Conservation (phyloP, 768 basidiomycete species). For the Clitopilus hobsonii region DNA sequence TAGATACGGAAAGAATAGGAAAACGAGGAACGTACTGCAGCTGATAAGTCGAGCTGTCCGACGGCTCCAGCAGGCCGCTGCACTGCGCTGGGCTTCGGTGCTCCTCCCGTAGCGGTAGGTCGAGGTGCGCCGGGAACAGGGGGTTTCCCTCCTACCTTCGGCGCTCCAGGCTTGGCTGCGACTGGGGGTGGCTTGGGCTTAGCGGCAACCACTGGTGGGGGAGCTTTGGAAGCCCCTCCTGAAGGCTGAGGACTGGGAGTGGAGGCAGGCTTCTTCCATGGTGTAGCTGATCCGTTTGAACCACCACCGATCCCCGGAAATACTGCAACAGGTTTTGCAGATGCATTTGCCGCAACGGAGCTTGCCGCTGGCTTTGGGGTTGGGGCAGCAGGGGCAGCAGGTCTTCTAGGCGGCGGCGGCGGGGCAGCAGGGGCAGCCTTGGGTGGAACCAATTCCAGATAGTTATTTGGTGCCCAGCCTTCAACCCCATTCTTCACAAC, state of each 20-base stretch:
- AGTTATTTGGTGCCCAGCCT: constrained; percentile 96
- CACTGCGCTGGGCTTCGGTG: constrained; percentile 29
- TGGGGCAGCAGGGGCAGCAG: constrained; percentile 29
- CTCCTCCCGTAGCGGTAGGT: constrained; percentile 32
- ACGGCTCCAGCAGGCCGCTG: constrained; percentile 37
- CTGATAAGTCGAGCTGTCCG: constrained; percentile 77
- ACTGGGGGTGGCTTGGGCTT: constrained; percentile 38
- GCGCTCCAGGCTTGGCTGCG: constrained; percentile 30
- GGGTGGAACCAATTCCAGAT: constrained; percentile 76
- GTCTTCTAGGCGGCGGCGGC: constrained; percentile 60
- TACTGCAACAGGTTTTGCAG: constrained; percentile 77
- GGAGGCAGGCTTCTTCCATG: constrained; percentile 64
- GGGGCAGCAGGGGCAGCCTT: constrained; percentile 60
- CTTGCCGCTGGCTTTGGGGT: constrained; percentile 29
- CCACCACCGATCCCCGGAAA: constrained; percentile 67
- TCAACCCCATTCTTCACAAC: constrained; percentile 78
- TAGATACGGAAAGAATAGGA: not conserved
- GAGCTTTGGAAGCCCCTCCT: constrained; percentile 41
- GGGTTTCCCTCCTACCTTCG: constrained; percentile 54
- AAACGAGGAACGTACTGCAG: constrained; percentile 53
- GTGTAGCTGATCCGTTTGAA: constrained; percentile 62
- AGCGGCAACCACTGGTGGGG: constrained; percentile 46
- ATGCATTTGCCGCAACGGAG: constrained; percentile 49
- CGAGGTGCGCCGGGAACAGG: constrained; percentile 55
- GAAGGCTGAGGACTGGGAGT: constrained; percentile 46